Evolutionary conservation across 106 monocot genomes (phyloP).

Genomic region (Acorus calamus): DNA sequence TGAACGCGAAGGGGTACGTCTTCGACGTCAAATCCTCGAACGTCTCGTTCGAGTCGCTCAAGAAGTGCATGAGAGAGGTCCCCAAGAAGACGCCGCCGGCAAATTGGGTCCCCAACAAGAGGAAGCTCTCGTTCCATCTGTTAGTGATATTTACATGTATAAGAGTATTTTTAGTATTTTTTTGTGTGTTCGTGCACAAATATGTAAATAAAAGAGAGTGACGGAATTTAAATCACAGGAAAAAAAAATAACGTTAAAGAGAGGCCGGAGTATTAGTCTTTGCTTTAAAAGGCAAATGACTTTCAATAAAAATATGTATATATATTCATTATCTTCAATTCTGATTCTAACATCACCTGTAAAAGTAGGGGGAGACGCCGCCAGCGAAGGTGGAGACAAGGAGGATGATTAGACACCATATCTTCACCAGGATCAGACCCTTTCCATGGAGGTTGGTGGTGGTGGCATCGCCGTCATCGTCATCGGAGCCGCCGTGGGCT

Average conservation of each 20-base stretch:
- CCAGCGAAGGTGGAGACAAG: constrained; percentile 47
- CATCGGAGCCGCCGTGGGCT: constrained; percentile 9
- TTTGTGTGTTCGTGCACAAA: no score
- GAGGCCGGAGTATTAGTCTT: no score
- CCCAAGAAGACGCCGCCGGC: constrained; percentile 62
- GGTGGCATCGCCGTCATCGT: neutral
- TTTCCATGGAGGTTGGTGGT: constrained; percentile 10
- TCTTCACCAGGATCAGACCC: constrained; percentile 34
- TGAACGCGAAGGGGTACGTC: constrained; percentile 52
- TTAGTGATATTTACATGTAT: no score
- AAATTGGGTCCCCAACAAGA: constrained; percentile 64
- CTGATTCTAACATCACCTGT: neutral
- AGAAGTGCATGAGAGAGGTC: constrained; percentile 63
- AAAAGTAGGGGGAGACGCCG: constrained; percentile 67
- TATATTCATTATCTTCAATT: no score
- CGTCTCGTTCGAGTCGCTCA: constrained; percentile 33
- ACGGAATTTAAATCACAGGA: no score
- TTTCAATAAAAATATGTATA: no score
- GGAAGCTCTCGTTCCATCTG: constrained; percentile 64
- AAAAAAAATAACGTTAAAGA: no score
- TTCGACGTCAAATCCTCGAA: constrained; percentile 25
- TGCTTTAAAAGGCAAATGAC: no score
- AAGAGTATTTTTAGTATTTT: no score
- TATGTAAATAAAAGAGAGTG: no score
- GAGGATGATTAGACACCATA: constrained; percentile 52